Evolutionary conservation across 2,329 filamentous ascomycete genomes (phyloP), one percentile per base, ranked within the genome.

Genomic region (Neonectria coccinea): DNA sequence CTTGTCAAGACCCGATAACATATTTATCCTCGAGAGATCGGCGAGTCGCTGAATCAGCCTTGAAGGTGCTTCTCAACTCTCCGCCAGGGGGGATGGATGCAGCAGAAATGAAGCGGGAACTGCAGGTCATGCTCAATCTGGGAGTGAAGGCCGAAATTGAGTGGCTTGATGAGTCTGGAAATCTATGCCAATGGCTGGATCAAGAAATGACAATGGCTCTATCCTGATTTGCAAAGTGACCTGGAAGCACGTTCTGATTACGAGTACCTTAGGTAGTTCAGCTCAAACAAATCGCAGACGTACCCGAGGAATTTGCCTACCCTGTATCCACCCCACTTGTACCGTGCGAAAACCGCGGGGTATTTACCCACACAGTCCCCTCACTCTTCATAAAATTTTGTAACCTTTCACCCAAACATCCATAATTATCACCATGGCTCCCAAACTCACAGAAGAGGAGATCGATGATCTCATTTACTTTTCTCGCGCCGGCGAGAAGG

Each of bases 391-490:
- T 67, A 77, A 77, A 74, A 72, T 70, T 78, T 78, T 75, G 68
- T 69, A 60, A 60, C 29, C 20, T 70, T 53, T 59, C 52, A 67
- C 47, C 62, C 64, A 66, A 57, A 65, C 64, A 64, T 47, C 8
- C 27, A 64, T 63, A 54, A 58, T 16, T 39, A 67, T 56, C 68
- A 69, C 65, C 59, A 86, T 86, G 80, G 81, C 84, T 29, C 84
- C 83, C 22, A 82, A 83, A 65, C 82, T 95, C 53, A 87, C 87
- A 54, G 89, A 92, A 76, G 94, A 97, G 57, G 88, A 94, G 78
- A 91, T 97, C 74, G 94, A 97, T 78, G 95, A 98, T 80, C 86
- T 98, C 69, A 88, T 98, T 70, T 97, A 97, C 82, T 89, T 93
- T 71, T 88, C 94, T 2, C 92, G 95, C 41, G 86, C 87, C 0